These are phyloP conservation scores for Apiospora rasikravindrae DNA, from an alignment of 2,329 filamentous ascomycete genomes.

Conservation along the genomic window DNA sequence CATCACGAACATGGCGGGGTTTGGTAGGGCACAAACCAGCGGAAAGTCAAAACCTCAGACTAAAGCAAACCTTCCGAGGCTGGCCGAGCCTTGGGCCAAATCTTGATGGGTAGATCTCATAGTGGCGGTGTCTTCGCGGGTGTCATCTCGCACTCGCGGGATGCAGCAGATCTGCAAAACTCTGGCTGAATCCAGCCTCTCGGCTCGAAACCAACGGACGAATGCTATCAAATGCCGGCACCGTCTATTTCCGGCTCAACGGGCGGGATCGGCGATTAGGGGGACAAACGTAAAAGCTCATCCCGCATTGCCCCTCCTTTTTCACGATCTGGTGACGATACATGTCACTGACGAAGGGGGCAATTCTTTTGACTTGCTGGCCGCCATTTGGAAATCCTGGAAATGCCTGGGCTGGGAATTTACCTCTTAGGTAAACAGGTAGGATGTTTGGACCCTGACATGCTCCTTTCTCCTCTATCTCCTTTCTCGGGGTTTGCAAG, in stretches of 20 bases:
- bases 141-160: not conserved
- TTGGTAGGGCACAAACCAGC: no score
- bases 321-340: not conserved
- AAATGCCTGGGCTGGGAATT: not conserved
- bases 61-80: not conserved
- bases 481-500: no score
- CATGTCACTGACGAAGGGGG: not conserved
- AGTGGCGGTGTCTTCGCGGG: not conserved
- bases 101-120: not conserved
- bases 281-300: not conserved
- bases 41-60: not conserved
- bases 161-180: not conserved
- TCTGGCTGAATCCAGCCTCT: not conserved
- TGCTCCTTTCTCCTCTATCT: no score
- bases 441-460: no score
- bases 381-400: not conserved
- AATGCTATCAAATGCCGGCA: not conserved
- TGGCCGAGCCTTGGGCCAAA: not conserved
- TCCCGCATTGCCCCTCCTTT: not conserved
- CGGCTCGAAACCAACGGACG: not conserved
- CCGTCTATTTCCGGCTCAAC: not conserved
- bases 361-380: not conserved
- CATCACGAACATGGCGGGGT: not conserved
- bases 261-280: not conserved
- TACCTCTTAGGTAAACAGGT: no score